Percentiles rank a stretch among this genome's conserved stretches.
These are phyloP conservation scores for Suillus sp. DNA, from an alignment of 768 basidiomycete genomes.

Conservation along the genomic window DNA sequence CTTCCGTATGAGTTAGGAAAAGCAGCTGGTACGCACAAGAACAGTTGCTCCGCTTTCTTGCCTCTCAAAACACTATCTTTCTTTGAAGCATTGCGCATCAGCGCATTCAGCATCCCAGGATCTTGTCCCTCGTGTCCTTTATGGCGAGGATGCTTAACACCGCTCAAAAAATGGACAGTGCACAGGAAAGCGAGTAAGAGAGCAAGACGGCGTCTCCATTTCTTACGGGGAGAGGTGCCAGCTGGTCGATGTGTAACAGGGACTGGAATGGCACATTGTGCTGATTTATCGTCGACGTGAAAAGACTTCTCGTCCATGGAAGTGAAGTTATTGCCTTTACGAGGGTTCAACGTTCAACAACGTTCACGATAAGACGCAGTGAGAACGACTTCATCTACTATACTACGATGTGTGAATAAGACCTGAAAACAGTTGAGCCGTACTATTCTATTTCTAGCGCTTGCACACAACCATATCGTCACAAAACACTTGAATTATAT, in stretches of 20 bases:
- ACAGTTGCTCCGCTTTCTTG: conserved; percentile 44
- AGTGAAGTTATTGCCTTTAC: background rate
- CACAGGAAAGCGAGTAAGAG: conserved; percentile 13
- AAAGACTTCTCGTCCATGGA: conserved; percentile 25
- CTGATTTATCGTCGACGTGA: conserved; percentile 11
- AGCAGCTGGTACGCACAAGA: conserved; percentile 41
- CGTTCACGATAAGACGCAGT: conserved; percentile 4
- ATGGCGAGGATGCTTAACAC: background rate
- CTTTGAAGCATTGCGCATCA: conserved; percentile 19
- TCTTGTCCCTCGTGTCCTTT: conserved; percentile 12
- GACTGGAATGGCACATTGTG: conserved; percentile 17
- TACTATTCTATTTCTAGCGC: background rate
- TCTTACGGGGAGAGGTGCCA: conserved; percentile 12
- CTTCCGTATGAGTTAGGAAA: background rate
- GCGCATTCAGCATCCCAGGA: conserved; percentile 20
- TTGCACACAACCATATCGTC: background rate
- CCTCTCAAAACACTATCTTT: conserved; percentile 30
- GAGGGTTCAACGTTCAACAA: background rate
- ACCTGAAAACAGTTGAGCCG: background rate
- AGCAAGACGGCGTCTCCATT: conserved; percentile 17
- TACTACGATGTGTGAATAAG: background rate
- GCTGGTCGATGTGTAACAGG: conserved; percentile 21
- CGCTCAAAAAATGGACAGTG: conserved; percentile 17
- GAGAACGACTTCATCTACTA: background rate
- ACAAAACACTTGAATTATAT: background rate